A percentile compares a stretch with the other conserved stretches of the same genome.
These are phyloP conservation scores for Fusarium poae DNA, from an alignment of 2,329 filamentous ascomycete species.

Conservation along the genomic window DNA sequence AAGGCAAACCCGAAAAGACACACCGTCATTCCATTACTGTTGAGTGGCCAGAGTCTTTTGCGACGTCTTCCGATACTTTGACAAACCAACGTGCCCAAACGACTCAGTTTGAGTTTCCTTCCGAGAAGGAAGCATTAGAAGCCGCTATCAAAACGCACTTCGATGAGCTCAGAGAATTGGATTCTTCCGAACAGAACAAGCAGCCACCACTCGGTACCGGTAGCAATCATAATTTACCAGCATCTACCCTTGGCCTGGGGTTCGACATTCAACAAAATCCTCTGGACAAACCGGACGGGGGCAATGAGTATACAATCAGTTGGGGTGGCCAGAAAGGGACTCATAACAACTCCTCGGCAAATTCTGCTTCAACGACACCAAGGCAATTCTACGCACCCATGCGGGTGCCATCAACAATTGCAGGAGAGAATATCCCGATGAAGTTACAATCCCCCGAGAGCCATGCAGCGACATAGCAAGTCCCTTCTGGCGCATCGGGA, in stretches of 20 bases:
- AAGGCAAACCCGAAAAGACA: conserved; percentile 2
- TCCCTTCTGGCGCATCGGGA: conserved; percentile 17
- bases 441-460: conserved; percentile 9
- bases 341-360: not conserved
- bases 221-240: not conserved
- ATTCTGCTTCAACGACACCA: conserved; percentile 40
- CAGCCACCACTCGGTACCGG: not conserved
- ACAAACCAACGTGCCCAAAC: not conserved
- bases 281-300: not conserved
- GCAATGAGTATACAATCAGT: conserved; percentile 2
- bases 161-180: conserved; percentile 32
- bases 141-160: conserved; percentile 36
- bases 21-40: conserved; percentile 15
- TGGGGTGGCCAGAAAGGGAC: not conserved
- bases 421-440: not conserved
- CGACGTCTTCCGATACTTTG: not conserved
- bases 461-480: conserved; percentile 38
- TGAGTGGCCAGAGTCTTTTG: conserved; percentile 21
- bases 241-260: not conserved
- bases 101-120: conserved; percentile 19
- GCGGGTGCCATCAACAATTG: conserved; percentile 26
- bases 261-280: not conserved
- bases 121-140: conserved; percentile 35
- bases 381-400: conserved; percentile 47
- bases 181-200: conserved; percentile 12